A percentile compares a stretch with the other conserved stretches of the same genome.
These are phyloP conservation scores for Otatea glauca DNA, from an alignment of 176 grass and related monocot species.

Conservation along the genomic window DNA sequence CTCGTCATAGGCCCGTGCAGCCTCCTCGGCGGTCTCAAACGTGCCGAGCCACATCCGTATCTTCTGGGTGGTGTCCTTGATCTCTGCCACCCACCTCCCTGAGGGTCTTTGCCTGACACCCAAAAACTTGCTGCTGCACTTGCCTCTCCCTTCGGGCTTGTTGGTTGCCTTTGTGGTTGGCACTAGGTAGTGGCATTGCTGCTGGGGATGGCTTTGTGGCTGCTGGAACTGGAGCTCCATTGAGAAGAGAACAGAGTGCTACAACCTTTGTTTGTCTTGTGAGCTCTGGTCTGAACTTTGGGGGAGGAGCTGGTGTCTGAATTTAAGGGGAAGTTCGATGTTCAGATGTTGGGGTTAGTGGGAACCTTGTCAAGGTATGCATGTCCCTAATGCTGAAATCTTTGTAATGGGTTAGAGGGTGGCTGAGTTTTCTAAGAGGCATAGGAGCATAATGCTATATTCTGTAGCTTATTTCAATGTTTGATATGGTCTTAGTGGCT, in stretches of 20 bases:
- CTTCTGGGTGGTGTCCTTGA: constrained; percentile 73
- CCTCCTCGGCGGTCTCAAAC: constrained; percentile 71
- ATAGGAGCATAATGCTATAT: constrained; percentile 7
- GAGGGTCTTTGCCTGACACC: constrained; percentile 66
- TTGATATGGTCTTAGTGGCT: constrained; percentile 61
- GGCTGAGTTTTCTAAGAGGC: constrained; percentile 61
- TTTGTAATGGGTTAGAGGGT: constrained; percentile 39
- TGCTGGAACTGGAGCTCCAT: constrained; percentile 75
- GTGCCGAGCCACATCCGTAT: constrained; percentile 77
- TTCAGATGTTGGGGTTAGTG: constrained; percentile 23
- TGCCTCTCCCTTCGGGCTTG: constrained; percentile 38
- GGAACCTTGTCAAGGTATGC: constrained; percentile 42
- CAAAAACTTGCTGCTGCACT: constrained; percentile 52
- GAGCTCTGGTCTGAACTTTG: constrained; percentile 30
- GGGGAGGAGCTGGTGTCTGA: constrained; percentile 19
- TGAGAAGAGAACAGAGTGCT: too few species aligned
- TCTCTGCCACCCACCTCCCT: constrained; percentile 74
- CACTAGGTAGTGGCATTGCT: constrained; percentile 43
- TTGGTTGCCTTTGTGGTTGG: neutral
- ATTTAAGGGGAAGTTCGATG: constrained; percentile 48
- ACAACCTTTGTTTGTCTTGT: neutral
- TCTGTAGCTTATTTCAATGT: constrained; percentile 51
- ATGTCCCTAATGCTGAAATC: constrained; percentile 44
- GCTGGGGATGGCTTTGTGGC: constrained; percentile 45
- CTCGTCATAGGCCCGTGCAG: constrained; percentile 65